Percentiles rank a stretch among this genome's conserved stretches.
Conservation (phyloP, 805 yeast genomes). For the Candida xiaguanensis region DNA sequence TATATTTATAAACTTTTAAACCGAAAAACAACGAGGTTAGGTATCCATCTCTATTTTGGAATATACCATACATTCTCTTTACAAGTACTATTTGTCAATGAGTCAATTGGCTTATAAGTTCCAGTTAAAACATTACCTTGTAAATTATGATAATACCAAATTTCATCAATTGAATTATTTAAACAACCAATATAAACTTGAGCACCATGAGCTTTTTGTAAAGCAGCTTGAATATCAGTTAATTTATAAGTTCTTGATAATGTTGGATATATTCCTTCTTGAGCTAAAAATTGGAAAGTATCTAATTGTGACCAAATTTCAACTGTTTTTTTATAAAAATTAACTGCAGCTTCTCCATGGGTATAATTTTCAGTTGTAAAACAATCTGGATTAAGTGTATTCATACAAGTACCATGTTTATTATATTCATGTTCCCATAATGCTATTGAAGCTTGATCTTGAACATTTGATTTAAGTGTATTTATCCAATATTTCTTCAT, state of each 20-base stretch:
- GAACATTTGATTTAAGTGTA: conserved; percentile 12
- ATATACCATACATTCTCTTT: conserved; percentile 43
- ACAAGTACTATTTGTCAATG: conserved; percentile 57
- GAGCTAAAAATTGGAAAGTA: conserved; percentile 32
- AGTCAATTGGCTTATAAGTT: conserved; percentile 56
- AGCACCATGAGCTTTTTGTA: conserved; percentile 27
- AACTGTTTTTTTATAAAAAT: conserved; percentile 25
- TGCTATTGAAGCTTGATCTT: conserved; percentile 16
- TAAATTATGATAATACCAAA: conserved; percentile 82
- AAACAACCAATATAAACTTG: conserved; percentile 35
- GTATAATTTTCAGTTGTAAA: conserved; percentile 20
- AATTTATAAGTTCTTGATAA: conserved; percentile 28
- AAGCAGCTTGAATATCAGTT: conserved; percentile 28
- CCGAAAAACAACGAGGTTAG: neutral
- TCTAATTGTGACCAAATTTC: conserved; percentile 27
- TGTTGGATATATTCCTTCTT: conserved; percentile 35
- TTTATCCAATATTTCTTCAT: conserved; percentile 30
- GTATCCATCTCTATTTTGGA: conserved; percentile 13
- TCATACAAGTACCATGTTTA: conserved; percentile 43
- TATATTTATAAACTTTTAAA: neutral
- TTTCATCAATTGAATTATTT: conserved; percentile 48
- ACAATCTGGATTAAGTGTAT: conserved; percentile 34
- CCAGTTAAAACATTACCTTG: conserved; percentile 72
- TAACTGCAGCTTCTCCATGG: conserved; percentile 25
- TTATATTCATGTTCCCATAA: conserved; percentile 43